Evolutionary conservation across 805 yeast species (phyloP).

Genomic region (Starmerella lactis-condensi): DNA sequence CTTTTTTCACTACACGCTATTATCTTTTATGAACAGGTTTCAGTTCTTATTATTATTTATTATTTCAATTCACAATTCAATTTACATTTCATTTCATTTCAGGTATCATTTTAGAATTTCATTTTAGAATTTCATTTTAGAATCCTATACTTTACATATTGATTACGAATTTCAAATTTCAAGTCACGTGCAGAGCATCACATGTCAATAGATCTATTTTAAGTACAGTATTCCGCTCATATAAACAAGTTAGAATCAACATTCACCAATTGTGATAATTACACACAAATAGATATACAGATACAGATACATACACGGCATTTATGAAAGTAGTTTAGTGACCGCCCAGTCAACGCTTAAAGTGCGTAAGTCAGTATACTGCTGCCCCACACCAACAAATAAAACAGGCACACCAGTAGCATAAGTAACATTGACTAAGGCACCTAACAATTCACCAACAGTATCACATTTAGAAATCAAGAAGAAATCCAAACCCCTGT

Average conservation of each 20-base stretch:
- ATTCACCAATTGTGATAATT: too few species aligned
- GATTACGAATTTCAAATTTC: too few species aligned
- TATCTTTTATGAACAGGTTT: too few species aligned
- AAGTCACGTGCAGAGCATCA: too few species aligned
- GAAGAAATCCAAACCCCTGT: conserved; percentile 68
- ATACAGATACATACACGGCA: too few species aligned
- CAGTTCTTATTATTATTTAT: conserved; percentile 1
- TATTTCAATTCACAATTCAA: not conserved
- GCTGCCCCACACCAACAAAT: conserved; percentile 93
- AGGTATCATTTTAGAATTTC: not conserved
- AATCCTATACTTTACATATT: not conserved
- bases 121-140: not conserved
- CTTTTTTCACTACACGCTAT: too few species aligned
- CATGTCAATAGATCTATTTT: too few species aligned
- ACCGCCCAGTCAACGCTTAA: conserved; percentile 88
- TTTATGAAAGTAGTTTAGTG: conserved; percentile 49
- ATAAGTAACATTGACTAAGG: conserved; percentile 93
- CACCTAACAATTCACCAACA: conserved; percentile 88
- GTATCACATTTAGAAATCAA: conserved; percentile 91
- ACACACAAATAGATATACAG: too few species aligned
- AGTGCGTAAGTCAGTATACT: conserved; percentile 82
- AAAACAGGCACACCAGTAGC: conserved; percentile 89
- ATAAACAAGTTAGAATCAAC: too few species aligned
- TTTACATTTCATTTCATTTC: not conserved
- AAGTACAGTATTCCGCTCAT: too few species aligned